Conservation (phyloP, 176 grass and related monocot species). For the Musa troglodytarum region DNA sequence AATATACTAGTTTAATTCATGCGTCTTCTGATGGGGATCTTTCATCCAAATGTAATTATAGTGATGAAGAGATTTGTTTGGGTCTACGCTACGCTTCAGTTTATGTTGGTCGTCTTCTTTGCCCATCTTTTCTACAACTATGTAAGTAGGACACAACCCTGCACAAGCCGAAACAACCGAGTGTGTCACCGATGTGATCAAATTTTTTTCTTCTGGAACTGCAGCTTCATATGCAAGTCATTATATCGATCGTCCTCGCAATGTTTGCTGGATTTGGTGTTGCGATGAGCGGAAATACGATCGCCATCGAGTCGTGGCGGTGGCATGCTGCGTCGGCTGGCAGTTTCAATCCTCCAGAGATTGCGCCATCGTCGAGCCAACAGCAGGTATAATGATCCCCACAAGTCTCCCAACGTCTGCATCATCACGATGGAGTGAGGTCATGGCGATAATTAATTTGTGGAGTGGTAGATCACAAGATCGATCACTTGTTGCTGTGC, state of each 20-base stretch:
- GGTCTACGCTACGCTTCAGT: slow-evolving; percentile 54
- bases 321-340: background rate
- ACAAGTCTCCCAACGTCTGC: no score
- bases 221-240: slow-evolving; percentile 70
- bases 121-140: slow-evolving; percentile 71
- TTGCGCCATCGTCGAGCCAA: no score
- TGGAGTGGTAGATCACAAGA: no score
- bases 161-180: background rate
- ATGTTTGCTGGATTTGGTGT: slow-evolving; percentile 85
- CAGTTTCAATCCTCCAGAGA: background rate
- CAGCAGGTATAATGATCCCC: no score
- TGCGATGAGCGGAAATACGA: slow-evolving; percentile 72
- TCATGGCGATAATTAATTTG: no score
- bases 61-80: slow-evolving; percentile 67
- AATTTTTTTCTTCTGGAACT: slow-evolving; percentile 11
- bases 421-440: no score
- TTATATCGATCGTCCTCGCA: slow-evolving; percentile 86
- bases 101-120: slow-evolving; percentile 77
- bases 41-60: slow-evolving; percentile 6
- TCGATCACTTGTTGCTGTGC: no score
- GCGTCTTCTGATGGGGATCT: background rate
- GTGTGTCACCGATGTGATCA: background rate
- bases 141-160: slow-evolving; percentile 36
- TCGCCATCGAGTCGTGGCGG: slow-evolving; percentile 42
- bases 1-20: background rate